Evolutionary conservation across 495 filamentous ascomycete genomes (phyloP).

Genomic region (Trichoderma orchidacearum): DNA sequence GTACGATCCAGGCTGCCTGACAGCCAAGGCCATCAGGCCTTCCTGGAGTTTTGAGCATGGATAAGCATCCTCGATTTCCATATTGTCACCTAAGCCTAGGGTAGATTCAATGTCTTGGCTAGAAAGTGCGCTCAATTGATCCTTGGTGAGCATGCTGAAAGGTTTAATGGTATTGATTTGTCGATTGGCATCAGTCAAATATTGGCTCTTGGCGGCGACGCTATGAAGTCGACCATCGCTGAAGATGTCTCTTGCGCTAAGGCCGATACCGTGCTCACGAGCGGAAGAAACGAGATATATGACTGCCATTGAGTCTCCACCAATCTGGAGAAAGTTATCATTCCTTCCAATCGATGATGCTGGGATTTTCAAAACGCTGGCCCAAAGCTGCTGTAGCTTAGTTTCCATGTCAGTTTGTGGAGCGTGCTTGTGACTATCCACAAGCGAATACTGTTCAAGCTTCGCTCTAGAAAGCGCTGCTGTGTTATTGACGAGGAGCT

Average conservation of each 20-base stretch:
- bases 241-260: constrained; percentile 10
- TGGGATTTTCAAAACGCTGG: background rate
- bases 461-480: background rate
- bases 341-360: background rate
- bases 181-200: background rate
- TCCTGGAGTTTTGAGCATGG: constrained; percentile 45
- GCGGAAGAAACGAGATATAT: constrained; percentile 6
- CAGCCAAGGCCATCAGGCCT: constrained; percentile 11
- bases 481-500: background rate
- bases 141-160: background rate
- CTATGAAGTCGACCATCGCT: constrained; percentile 27
- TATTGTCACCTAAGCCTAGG: background rate
- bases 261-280: background rate
- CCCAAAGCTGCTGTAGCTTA: background rate
- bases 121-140: background rate
- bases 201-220: background rate
- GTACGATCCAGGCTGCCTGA: background rate
- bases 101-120: background rate
- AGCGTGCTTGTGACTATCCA: background rate
- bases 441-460: background rate
- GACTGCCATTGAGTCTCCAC: constrained; percentile 27
- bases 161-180: background rate
- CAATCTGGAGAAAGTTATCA: constrained; percentile 37
- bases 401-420: background rate
- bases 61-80: constrained; percentile 39